These are phyloP conservation scores for Cardamine resedifolia DNA, from an alignment of 345 rosid genomes.

Conservation along the genomic window DNA sequence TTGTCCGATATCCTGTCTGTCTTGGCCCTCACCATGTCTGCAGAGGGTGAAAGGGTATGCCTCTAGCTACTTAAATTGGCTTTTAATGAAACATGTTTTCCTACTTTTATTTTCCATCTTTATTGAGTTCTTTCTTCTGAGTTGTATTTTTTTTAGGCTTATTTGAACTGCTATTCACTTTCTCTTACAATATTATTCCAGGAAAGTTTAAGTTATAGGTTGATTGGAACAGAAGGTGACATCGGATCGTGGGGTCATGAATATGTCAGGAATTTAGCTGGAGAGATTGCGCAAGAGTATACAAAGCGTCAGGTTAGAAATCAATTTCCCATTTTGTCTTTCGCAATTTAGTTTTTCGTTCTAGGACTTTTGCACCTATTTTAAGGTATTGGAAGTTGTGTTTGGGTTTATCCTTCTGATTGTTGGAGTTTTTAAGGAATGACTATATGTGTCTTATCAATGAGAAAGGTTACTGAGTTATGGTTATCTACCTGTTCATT, in stretches of 20 bases:
- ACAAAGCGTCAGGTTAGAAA: conserved; percentile 67
- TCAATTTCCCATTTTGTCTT: background rate
- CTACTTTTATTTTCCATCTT: background rate
- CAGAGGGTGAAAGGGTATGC: conserved; percentile 91
- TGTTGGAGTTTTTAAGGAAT: conserved; percentile 18
- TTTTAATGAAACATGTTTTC: background rate
- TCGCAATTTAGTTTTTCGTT: background rate
- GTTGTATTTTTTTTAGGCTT: background rate
- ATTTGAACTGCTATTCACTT: background rate
- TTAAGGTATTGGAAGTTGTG: conserved; percentile 2
- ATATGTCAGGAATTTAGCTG: conserved; percentile 93
- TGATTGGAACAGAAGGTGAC: conserved; percentile 86
- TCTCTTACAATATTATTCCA: conserved; percentile 30
- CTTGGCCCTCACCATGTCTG: conserved; percentile 95
- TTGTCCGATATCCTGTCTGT: conserved; percentile 90
- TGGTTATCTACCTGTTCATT: conserved; percentile 8
- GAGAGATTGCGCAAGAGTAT: conserved; percentile 84
- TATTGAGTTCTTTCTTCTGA: background rate
- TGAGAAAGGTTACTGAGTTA: conserved; percentile 14
- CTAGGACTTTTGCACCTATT: background rate
- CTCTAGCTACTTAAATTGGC: background rate
- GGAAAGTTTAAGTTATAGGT: conserved; percentile 87
- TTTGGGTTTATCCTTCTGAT: conserved; percentile 7
- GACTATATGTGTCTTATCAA: conserved; percentile 8
- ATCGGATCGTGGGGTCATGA: conserved; percentile 98